Conservation (phyloP, 2,329 filamentous ascomycete species). For the Graphilbum ipis-grandicollis region DNA sequence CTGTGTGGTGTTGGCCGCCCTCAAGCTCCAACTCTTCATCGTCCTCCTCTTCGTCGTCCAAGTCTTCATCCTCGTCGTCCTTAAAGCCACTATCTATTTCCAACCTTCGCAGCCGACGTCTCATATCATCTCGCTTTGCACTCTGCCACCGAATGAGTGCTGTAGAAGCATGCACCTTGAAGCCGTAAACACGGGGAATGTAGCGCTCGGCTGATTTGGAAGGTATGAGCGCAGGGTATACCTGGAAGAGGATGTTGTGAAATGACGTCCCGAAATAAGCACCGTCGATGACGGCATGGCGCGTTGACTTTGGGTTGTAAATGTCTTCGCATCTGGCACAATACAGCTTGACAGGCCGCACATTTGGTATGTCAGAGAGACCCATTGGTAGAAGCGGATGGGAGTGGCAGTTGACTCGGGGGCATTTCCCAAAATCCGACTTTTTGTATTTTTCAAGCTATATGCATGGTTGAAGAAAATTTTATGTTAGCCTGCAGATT, state of each 20-base stretch:
- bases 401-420: slow-evolving; percentile 83
- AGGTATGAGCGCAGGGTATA: slow-evolving; percentile 81
- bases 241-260: slow-evolving; percentile 98
- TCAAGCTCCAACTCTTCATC: slow-evolving; percentile 19
- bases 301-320: slow-evolving; percentile 96
- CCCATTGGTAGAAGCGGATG: slow-evolving; percentile 92
- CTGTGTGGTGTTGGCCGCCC: neutral
- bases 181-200: slow-evolving; percentile 77
- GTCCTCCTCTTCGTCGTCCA: slow-evolving; percentile 40
- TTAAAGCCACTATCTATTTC: slow-evolving; percentile 69
- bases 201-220: slow-evolving; percentile 75
- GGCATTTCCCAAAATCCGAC: slow-evolving; percentile 93
- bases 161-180: slow-evolving; percentile 83
- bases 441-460: slow-evolving; percentile 99
- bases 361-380: slow-evolving; percentile 72
- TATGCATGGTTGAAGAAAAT: neutral
- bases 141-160: slow-evolving; percentile 86
- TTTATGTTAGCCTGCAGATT: no score
- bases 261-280: slow-evolving; percentile 97
- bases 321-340: slow-evolving; percentile 94
- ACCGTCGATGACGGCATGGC: slow-evolving; percentile 87
- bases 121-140: slow-evolving; percentile 63
- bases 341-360: slow-evolving; percentile 90
- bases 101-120: slow-evolving; percentile 51
- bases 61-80: slow-evolving; percentile 42